phyloP scores from a whole-genome alignment of 495 filamentous ascomycete species.

The Collariella sp. region DNA sequence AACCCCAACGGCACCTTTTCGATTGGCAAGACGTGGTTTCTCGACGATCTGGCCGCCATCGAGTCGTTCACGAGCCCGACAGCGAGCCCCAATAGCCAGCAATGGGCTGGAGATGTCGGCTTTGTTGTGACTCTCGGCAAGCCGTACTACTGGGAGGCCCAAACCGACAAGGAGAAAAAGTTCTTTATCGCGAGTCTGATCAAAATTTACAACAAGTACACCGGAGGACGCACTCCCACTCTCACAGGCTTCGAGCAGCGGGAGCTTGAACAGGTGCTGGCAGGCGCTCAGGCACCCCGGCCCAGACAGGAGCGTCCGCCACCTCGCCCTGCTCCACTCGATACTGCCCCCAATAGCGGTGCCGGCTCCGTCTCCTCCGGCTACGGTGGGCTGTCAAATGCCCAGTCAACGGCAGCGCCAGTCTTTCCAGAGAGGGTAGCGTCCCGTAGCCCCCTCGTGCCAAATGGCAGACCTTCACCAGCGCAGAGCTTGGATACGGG shows the following conservation, averaged over 20 bases:
- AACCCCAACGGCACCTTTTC: conserved; percentile 90
- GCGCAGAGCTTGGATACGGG: conserved; percentile 39
- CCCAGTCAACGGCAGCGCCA: conserved; percentile 8
- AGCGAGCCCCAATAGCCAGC: conserved; percentile 56
- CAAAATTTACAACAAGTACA: conserved; percentile 95
- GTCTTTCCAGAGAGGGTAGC: conserved; percentile 17
- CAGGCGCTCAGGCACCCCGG: conserved; percentile 28
- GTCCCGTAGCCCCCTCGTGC: conserved; percentile 25
- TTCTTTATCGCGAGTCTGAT: conserved; percentile 93
- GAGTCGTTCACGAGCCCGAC: conserved; percentile 62
- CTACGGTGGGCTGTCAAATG: conserved; percentile 17
- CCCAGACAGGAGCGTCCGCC: conserved; percentile 21
- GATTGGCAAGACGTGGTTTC: conserved; percentile 94
- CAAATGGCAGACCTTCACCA: conserved; percentile 36
- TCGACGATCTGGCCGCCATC: conserved; percentile 76
- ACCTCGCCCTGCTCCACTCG: conserved; percentile 28
- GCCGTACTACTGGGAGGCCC: conserved; percentile 94
- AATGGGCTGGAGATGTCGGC: conserved; percentile 71
- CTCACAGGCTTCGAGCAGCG: conserved; percentile 73
- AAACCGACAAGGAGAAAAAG: conserved; percentile 87
- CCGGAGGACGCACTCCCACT: conserved; percentile 70
- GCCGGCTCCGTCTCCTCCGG: conserved; percentile 22
- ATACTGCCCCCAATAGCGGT: conserved; percentile 21
- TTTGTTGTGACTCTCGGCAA: conserved; percentile 88
- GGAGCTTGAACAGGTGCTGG: conserved; percentile 64